Conservation (phyloP, 2,329 filamentous ascomycete genomes). For the Paecilomyces niveus region DNA sequence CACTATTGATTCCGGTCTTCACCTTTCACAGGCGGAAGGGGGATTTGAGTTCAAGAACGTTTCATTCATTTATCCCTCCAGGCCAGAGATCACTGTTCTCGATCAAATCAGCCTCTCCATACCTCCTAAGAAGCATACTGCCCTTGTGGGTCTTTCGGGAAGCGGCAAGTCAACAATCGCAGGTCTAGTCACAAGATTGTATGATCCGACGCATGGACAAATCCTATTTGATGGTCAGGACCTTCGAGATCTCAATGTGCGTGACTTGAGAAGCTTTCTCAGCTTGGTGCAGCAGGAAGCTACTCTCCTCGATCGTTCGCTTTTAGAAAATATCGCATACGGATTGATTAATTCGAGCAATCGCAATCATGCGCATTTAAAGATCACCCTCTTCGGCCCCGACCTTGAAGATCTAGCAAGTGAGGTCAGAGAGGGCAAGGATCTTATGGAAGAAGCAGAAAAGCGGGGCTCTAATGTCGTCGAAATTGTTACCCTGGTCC, state of each 20-base stretch:
- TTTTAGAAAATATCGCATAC: conserved; percentile 68
- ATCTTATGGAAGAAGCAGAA: neutral
- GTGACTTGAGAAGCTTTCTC: conserved; percentile 79
- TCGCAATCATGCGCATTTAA: neutral
- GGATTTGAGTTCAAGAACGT: conserved; percentile 26
- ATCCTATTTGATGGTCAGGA: conserved; percentile 71
- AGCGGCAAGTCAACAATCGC: conserved; percentile 43
- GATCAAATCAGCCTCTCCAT: conserved; percentile 47
- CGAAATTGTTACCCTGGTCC: conserved; percentile 4
- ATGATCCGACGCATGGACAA: conserved; percentile 68
- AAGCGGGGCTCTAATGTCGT: neutral
- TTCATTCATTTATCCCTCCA: conserved; percentile 39
- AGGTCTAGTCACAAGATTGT: conserved; percentile 49
- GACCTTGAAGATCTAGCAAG: conserved; percentile 54
- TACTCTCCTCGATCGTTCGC: conserved; percentile 72
- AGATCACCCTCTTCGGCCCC: conserved; percentile 45
- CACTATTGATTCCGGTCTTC: conserved; percentile 14
- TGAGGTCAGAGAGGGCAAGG: conserved; percentile 36
- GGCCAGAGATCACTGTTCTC: conserved; percentile 14
- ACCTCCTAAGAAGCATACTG: neutral
- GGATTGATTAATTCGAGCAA: conserved; percentile 29
- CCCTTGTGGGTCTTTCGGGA: conserved; percentile 33
- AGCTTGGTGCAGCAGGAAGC: conserved; percentile 83
- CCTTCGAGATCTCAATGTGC: conserved; percentile 66
- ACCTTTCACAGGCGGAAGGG: conserved; percentile 17